Conservation (phyloP, 83 land plant genomes). For the Picea abies region DNA sequence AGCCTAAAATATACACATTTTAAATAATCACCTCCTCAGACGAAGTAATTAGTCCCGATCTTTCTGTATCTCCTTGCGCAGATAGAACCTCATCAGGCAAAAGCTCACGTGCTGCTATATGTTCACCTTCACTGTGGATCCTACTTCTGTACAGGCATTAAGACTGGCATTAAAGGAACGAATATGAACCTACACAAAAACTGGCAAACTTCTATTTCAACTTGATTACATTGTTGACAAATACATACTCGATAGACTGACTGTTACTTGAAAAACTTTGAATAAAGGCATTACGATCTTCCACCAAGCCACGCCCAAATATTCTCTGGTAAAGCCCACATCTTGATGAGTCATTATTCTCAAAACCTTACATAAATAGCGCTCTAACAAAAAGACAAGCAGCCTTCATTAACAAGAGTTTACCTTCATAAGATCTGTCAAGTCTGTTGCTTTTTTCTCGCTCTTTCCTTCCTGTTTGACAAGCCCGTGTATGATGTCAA, state of each 20-base stretch:
- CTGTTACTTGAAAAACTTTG: constrained; percentile 51
- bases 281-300: constrained; percentile 64
- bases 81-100: neutral
- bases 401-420: neutral
- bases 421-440: constrained; percentile 19
- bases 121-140: constrained; percentile 23
- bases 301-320: constrained; percentile 80
- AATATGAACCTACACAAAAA: constrained; percentile 1
- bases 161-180: constrained; percentile 3
- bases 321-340: constrained; percentile 49
- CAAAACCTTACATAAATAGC: constrained; percentile 1
- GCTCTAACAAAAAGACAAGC: neutral
- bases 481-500: neutral
- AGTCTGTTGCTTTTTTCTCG: constrained; percentile 2
- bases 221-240: neutral
- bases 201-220: neutral
- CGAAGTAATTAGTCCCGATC: neutral
- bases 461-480: constrained; percentile 4
- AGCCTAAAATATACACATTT: neutral
- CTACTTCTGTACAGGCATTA: constrained; percentile 22
- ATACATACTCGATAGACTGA: constrained; percentile 47
- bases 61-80: constrained; percentile 3
- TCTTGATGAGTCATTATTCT: neutral
- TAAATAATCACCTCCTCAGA: constrained; percentile 8
- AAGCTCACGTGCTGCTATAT: constrained; percentile 15